phyloP scores from a whole-genome alignment of 768 basidiomycete genomes.

The Multifurca ochricompacta region DNA sequence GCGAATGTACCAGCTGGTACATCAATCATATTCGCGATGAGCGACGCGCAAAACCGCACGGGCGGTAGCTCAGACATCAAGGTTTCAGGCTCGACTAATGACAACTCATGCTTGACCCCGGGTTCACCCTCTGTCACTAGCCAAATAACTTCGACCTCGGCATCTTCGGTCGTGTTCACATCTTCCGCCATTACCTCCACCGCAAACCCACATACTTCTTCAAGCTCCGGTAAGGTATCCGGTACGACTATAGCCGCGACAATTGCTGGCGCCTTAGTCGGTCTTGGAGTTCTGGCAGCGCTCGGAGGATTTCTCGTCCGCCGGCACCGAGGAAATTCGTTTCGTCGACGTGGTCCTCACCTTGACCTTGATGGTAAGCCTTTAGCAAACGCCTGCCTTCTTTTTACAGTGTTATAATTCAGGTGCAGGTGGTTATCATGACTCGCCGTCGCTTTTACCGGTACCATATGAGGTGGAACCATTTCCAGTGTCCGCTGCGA shows the following conservation, averaged over 20 bases:
- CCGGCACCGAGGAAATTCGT: neutral
- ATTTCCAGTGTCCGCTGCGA: neutral
- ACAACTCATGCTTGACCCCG: constrained; percentile 43
- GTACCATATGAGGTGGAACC: neutral
- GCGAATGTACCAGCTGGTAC: constrained; percentile 53
- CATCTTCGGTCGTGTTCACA: neutral
- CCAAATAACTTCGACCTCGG: constrained; percentile 19
- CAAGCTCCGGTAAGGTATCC: neutral
- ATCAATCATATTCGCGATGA: constrained; percentile 48
- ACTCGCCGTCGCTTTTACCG: neutral
- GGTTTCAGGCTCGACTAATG: constrained; percentile 40
- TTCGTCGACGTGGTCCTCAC: neutral
- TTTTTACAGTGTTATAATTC: neutral
- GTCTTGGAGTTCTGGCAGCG: neutral
- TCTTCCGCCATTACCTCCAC: neutral
- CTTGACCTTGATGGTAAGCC: neutral
- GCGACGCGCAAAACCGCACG: constrained; percentile 39
- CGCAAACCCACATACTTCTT: neutral
- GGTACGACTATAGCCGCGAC: neutral
- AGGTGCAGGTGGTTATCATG: neutral
- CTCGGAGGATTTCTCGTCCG: neutral
- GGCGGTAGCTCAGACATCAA: constrained; percentile 56
- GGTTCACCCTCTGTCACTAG: constrained; percentile 48
- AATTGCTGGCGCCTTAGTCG: neutral
- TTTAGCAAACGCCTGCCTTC: neutral